Base-by-base conservation (phyloP, 2,329 filamentous ascomycete species). In the Hymenoscyphus salicellus region DNA sequence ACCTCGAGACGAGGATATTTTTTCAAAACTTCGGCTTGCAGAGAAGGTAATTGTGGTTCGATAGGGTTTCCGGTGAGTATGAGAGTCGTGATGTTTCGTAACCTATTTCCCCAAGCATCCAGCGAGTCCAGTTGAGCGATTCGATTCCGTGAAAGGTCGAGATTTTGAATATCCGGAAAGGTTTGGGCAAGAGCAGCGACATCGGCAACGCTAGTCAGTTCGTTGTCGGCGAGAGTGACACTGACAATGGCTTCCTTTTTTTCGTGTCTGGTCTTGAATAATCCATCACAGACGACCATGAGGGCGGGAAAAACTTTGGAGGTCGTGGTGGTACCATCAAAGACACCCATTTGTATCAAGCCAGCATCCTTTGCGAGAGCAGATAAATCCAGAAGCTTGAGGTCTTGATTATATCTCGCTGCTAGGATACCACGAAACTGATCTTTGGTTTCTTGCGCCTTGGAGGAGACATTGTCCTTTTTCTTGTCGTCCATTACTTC, bases 251-350 rank as follows among this genome's bases (percentile, higher is more conserved):
- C 89, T 57, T 93, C 89, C 59, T 87, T 85, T 76, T 93, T 93
- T 59, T 89, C 88, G 66, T 89, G 82, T 14, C 84, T 75, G 1
- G 84, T 88, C 70, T 89, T 88, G 79, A 97, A 96, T 20, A 89
- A 84, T 66, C 86, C 81, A 61, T 96, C 88, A 75, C 91, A 93
- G 57, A 97, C 88, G 65, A 86, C 87, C 91, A 98, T 96, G 67
- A 98, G 82, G 1, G 91, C 94, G 61, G 91, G 91, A 79, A 98
- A 97, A 67, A 97, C 91, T 76, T 97, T 99, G n/a, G 70, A 66
- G 11, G 71, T 69, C 26, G 66, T 70, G 3, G 89, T 86, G 65
- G 84, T 85, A 65, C 81, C 86, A 67, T 87, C 84, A 75, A 96
- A 93, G 72, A 90, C 58, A 43, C 91, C 91, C 77, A 93, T 87